Evolutionary conservation across 805 yeast genomes (phyloP), one percentile per base, ranked within the genome.

Genomic region (Kodamaea laetipori): DNA sequence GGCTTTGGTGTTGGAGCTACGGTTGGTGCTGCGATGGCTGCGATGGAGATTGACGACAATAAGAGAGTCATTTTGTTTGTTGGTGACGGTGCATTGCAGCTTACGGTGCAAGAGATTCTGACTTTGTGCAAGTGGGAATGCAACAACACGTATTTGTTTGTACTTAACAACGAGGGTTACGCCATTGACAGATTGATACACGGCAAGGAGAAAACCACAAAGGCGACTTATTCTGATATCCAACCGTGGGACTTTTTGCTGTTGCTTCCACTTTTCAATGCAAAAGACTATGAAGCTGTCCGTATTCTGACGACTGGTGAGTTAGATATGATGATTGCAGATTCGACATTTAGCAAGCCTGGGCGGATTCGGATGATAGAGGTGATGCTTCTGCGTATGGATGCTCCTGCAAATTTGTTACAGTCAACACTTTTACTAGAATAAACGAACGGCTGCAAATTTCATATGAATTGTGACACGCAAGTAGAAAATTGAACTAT

Each of bases 61-160:
- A 59, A 61, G 54, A 57, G 73, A 55, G 71, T 65, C 37, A 56
- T 67, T 31, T 55, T 67, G 48, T 67, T 67, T 44, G 68, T 67
- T n/a, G 73, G 73, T 35, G 73, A 67, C 50, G 73, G 73, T 35
- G 66, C 73, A 10, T 64, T 67, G 54, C 73, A 67, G 44, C 58
- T 67, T 45, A 66, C 72, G 1, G 70, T 64, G n/a, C 73, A 67
- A 46, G 73, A 67, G 40, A 61, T 67, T 44, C 62, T 67, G 31
- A 55, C 71, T 24, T 65, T 67, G 70, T 58, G 62, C 42, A 60
- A 66, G 50, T 53, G 65, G 56, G 56, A 60, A 25, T 42, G 45
- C 37, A 61, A 54, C 38, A 61, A 64, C 24, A 66, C 69, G 15
- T 66, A 67, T 53, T 51, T 67, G 39, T 67, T 67, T 50, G 71